Evolutionary conservation across 257 asterid species (phyloP).

Genomic region (Lantana camara): DNA sequence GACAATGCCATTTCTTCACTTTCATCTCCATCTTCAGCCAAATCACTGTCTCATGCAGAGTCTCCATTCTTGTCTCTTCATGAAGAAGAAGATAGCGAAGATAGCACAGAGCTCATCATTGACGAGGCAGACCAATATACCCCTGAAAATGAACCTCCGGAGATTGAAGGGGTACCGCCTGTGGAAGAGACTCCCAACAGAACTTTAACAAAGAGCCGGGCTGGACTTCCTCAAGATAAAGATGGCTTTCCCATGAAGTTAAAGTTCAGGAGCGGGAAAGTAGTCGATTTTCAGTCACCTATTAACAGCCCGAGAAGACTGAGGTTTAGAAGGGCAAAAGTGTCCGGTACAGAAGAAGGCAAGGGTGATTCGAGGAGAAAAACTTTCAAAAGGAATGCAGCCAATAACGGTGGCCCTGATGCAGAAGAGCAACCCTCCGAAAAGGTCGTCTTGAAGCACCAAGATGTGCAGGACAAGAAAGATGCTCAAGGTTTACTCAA

Average conservation of each 20-base stretch:
- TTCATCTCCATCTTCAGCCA: constrained; percentile 33
- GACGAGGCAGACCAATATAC: constrained; percentile 22
- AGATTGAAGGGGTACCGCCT: constrained; percentile 26
- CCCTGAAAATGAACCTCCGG: constrained; percentile 23
- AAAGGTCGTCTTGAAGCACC: constrained; percentile 67
- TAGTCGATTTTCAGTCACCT: constrained; percentile 60
- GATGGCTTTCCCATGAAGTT: constrained; percentile 50
- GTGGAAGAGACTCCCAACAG: constrained; percentile 35
- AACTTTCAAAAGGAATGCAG: constrained; percentile 41
- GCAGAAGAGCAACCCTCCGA: constrained; percentile 31
- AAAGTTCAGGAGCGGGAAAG: constrained; percentile 73
- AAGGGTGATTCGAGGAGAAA: constrained; percentile 45
- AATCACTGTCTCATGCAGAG: constrained; percentile 32
- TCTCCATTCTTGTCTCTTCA: constrained; percentile 36
- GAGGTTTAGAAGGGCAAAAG: constrained; percentile 56
- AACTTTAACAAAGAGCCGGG: constrained; percentile 38
- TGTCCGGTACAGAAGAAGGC: constrained; percentile 37
- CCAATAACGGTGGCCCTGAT: constrained; percentile 25
- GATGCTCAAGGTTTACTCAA: constrained; percentile 73
- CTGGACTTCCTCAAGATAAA: constrained; percentile 39
- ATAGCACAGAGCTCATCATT: background rate
- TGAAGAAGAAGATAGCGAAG: constrained; percentile 33
- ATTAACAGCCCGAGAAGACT: constrained; percentile 58
- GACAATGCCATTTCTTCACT: constrained; percentile 21
- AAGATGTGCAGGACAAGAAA: constrained; percentile 64